Conservation (phyloP, 2,329 filamentous ascomycete species). For the Verticillium albo-atrum region DNA sequence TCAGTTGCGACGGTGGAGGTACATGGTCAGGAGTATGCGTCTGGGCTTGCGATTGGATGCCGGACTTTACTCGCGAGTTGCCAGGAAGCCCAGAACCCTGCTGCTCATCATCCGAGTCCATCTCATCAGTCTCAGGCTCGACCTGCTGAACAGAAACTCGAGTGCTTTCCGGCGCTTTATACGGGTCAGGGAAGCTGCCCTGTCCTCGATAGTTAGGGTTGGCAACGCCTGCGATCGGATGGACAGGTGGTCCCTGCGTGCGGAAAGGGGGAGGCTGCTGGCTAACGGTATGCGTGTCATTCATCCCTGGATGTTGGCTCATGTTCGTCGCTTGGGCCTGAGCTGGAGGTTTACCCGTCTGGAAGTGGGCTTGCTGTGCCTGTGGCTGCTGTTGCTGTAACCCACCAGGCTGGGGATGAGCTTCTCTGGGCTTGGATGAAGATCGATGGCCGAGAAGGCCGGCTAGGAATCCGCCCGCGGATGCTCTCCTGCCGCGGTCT, state of each 20-base stretch:
- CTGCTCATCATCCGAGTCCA: not conserved
- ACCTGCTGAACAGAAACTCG: not conserved
- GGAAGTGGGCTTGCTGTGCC: not conserved
- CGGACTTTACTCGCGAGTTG: not conserved
- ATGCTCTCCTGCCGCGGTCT: constrained; percentile 15
- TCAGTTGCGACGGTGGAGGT: not conserved
- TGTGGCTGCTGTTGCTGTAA: not conserved
- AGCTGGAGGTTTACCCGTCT: not conserved
- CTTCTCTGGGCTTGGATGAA: constrained; percentile 14
- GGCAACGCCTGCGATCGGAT: not conserved
- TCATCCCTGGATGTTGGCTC: not conserved
- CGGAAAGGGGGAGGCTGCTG: constrained; percentile 3
- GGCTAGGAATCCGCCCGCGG: constrained; percentile 15
- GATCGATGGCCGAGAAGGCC: constrained; percentile 14
- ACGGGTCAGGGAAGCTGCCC: not conserved
- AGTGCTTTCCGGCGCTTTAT: not conserved
- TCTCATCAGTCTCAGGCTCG: not conserved
- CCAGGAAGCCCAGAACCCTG: not conserved
- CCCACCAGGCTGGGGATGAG: constrained; percentile 4
- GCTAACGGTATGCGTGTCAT: not conserved
- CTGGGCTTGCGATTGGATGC: not conserved
- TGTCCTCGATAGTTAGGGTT: not conserved
- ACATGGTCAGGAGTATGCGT: not conserved
- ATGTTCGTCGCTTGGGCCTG: not conserved
- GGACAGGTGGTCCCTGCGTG: constrained; percentile 1